phyloP scores from a whole-genome alignment of 352 stramenopile genomes.

The Pythium volutum region DNA sequence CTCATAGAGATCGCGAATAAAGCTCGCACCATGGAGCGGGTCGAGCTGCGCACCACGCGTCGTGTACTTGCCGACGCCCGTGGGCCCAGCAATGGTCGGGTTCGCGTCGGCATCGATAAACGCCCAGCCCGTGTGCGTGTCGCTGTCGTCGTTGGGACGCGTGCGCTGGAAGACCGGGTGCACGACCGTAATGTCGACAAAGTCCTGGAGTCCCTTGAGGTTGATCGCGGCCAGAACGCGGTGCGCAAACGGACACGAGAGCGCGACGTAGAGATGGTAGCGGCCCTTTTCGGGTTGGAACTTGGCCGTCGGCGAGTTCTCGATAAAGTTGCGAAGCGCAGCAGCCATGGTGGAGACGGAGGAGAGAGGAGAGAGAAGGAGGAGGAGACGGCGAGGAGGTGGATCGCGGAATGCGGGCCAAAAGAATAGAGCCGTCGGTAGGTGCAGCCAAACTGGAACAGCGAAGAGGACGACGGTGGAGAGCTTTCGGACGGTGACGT shows the following conservation, averaged over 20 bases:
- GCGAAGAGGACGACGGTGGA: not conserved
- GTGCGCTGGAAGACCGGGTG: slow-evolving; percentile 50
- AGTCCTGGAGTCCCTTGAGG: slow-evolving; percentile 91
- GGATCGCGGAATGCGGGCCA: slow-evolving; percentile 4
- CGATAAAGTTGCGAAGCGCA: slow-evolving; percentile 25
- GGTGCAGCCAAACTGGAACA: no score
- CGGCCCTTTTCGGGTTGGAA: slow-evolving; percentile 45
- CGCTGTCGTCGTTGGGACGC: slow-evolving; percentile 32
- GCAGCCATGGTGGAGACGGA: slow-evolving; percentile 10
- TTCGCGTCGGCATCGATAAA: slow-evolving; percentile 60
- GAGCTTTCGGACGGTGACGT: slow-evolving; percentile 11
- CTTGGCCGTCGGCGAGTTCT: slow-evolving; percentile 18
- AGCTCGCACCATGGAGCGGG: slow-evolving; percentile 59
- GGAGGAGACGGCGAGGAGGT: not conserved
- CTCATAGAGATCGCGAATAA: slow-evolving; percentile 88
- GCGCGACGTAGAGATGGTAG: slow-evolving; percentile 93
- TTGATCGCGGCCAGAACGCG: slow-evolving; percentile 65
- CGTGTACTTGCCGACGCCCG: slow-evolving; percentile 36
- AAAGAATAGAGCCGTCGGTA: no score
- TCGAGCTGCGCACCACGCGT: slow-evolving; percentile 44
- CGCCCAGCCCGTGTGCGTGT: slow-evolving; percentile 80
- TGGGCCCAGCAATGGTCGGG: slow-evolving; percentile 28
- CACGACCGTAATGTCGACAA: slow-evolving; percentile 85
- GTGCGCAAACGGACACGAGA: slow-evolving; percentile 85
- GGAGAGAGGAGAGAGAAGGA: not conserved